A percentile compares a stretch with the other conserved stretches of the same genome.
These are phyloP conservation scores for Gentiana macrophylla DNA, from an alignment of 257 asterid genomes.

Conservation along the genomic window DNA sequence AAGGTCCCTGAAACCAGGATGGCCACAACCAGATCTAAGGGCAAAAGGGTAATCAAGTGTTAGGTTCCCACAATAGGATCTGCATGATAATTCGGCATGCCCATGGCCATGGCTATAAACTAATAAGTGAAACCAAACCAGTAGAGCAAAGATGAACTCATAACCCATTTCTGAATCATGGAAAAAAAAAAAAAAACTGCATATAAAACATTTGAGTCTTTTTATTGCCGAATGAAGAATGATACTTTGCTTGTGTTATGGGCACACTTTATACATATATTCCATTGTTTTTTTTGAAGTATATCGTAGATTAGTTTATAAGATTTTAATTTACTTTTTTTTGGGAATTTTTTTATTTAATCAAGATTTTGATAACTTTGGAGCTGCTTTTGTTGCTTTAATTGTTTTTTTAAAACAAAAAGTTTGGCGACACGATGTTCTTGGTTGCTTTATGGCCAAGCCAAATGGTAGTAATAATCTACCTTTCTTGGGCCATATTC, in stretches of 20 bases:
- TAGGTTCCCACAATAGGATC: slow-evolving; percentile 82
- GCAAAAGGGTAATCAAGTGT: slow-evolving; percentile 74
- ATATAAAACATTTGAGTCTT: background rate
- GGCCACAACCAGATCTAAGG: slow-evolving; percentile 78
- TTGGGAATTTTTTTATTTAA: slow-evolving; percentile 21
- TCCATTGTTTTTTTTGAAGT: slow-evolving; percentile 22
- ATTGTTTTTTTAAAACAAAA: slow-evolving; percentile 23
- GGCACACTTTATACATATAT: slow-evolving; percentile 5
- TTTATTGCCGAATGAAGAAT: slow-evolving; percentile 4
- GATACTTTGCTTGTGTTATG: slow-evolving; percentile 65
- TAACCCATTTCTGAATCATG: slow-evolving; percentile 19
- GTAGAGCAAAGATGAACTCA: slow-evolving; percentile 12
- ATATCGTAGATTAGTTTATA: slow-evolving; percentile 31
- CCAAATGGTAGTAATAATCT: too few species aligned
- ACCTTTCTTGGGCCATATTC: too few species aligned
- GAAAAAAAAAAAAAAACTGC: background rate
- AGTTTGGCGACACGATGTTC: too few species aligned
- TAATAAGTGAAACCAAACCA: slow-evolving; percentile 14
- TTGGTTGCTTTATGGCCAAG: too few species aligned
- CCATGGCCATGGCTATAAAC: slow-evolving; percentile 23
- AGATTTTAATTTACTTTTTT: slow-evolving; percentile 10
- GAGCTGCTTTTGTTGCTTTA: slow-evolving; percentile 22
- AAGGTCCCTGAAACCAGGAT: slow-evolving; percentile 70
- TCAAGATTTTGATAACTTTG: slow-evolving; percentile 30
- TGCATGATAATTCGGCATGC: slow-evolving; percentile 34